These are phyloP conservation scores for Orbilia blumenaviensis DNA, from an alignment of 2,329 filamentous ascomycete genomes.

Conservation along the genomic window DNA sequence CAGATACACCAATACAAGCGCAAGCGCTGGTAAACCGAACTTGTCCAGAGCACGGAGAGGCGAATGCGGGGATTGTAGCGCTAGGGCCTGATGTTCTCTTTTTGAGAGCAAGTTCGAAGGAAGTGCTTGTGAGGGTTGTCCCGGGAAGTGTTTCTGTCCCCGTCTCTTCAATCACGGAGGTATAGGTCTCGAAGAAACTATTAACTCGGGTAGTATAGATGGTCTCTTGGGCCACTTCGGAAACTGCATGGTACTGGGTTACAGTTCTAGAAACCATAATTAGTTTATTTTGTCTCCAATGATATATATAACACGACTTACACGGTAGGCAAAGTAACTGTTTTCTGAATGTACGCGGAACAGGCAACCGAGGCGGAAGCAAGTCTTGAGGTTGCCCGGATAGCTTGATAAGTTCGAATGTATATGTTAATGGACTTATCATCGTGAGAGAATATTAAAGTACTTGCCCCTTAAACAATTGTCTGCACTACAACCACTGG, in stretches of 20 bases:
- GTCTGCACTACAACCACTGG: neutral
- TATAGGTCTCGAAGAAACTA: neutral
- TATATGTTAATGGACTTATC: neutral
- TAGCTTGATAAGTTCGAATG: neutral
- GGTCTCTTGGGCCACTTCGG: neutral
- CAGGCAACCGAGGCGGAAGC: constrained; percentile 3
- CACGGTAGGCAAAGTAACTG: neutral
- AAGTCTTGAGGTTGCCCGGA: constrained; percentile 17
- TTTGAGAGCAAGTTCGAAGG: constrained; percentile 17
- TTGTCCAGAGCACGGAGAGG: constrained; percentile 55
- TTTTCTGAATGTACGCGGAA: constrained; percentile 2
- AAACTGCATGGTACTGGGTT: neutral
- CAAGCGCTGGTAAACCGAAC: constrained; percentile 58
- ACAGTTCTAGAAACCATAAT: neutral
- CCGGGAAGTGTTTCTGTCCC: neutral
- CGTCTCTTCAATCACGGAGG: neutral
- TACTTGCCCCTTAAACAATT: neutral
- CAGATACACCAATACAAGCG: constrained; percentile 57
- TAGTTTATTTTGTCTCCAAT: too few relatives aligned
- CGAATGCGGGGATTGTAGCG: constrained; percentile 56
- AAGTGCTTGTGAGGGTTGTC: neutral
- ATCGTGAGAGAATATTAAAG: neutral
- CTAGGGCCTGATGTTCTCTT: constrained; percentile 21
- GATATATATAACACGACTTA: neutral
- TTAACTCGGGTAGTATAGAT: neutral